These are phyloP conservation scores for Barbatosphaeria neglecta DNA, from an alignment of 495 filamentous ascomycete species.

Conservation along the genomic window DNA sequence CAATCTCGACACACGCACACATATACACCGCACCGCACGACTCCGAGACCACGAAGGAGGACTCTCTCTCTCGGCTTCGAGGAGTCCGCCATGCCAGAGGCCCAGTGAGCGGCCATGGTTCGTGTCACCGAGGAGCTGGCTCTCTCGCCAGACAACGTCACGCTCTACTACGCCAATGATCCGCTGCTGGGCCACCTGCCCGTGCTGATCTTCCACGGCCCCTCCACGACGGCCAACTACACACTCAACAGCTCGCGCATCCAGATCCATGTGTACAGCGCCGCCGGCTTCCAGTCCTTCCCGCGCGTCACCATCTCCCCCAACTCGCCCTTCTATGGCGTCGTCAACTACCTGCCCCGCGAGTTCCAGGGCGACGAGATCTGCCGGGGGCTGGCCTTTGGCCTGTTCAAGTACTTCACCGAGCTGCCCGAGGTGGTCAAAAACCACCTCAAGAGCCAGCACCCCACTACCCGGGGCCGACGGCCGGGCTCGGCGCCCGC, in stretches of 20 bases:
- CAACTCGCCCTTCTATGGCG: constrained; percentile 86
- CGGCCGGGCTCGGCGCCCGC: constrained; percentile 47
- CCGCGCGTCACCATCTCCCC: constrained; percentile 85
- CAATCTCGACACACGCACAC: not conserved
- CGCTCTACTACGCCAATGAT: constrained; percentile 72
- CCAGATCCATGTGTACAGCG: constrained; percentile 81
- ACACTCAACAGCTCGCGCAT: constrained; percentile 82
- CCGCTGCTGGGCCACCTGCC: constrained; percentile 59
- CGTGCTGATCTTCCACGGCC: constrained; percentile 74
- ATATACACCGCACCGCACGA: too few relatives aligned
- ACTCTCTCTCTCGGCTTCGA: not conserved
- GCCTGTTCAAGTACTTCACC: constrained; percentile 82
- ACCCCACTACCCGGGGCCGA: constrained; percentile 31
- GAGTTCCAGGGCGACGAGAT: constrained; percentile 91
- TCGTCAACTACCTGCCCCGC: constrained; percentile 81
- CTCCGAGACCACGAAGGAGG: not conserved
- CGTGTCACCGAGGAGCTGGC: constrained; percentile 52
- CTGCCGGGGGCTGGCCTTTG: constrained; percentile 79
- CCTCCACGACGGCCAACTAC: constrained; percentile 70
- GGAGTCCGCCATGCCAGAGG: constrained; percentile 16
- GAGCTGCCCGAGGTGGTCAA: constrained; percentile 72
- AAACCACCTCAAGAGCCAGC: constrained; percentile 40
- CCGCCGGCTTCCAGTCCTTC: constrained; percentile 78
- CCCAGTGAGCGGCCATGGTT: constrained; percentile 48
- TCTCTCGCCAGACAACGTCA: constrained; percentile 63